These are phyloP conservation scores for Ophiostoma australiae DNA, from an alignment of 2,329 filamentous ascomycete genomes.

Conservation along the genomic window DNA sequence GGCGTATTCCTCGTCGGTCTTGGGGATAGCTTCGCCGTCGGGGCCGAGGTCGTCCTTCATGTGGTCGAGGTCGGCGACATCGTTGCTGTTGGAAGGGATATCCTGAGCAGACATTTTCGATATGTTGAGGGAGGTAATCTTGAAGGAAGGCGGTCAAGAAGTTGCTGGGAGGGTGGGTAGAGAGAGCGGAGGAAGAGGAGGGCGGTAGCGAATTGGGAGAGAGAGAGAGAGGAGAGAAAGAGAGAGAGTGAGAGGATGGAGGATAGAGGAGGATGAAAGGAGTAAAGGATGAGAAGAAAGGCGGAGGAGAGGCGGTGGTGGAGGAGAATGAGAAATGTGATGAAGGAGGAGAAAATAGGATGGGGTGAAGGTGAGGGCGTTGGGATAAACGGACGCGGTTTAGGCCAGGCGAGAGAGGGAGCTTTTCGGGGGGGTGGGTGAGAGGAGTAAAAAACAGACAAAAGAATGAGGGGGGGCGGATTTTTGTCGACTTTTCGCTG, in stretches of 20 bases:
- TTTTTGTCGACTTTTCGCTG: conserved; percentile 14
- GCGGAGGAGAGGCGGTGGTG: neutral
- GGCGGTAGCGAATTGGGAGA: conserved; percentile 10
- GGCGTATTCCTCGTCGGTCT: conserved; percentile 96
- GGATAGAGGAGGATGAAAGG: conserved; percentile 21
- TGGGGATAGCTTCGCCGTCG: conserved; percentile 74
- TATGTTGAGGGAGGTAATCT: conserved; percentile 17
- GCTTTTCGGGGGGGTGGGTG: conserved; percentile 7
- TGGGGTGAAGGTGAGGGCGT: conserved; percentile 27
- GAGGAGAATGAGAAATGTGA: conserved; percentile 27
- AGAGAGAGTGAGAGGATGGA: conserved; percentile 23
- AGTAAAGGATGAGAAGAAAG: no score
- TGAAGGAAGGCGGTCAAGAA: conserved; percentile 24
- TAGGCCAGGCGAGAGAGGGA: neutral
- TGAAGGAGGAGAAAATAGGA: conserved; percentile 22
- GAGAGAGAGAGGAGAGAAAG: neutral
- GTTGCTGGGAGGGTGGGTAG: conserved; percentile 14
- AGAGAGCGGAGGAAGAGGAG: conserved; percentile 13
- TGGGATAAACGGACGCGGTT: conserved; percentile 19
- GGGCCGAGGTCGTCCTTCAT: conserved; percentile 64
- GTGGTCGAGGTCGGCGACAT: conserved; percentile 57
- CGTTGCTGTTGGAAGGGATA: conserved; percentile 53
- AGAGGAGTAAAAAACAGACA: conserved; percentile 15
- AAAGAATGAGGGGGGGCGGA: conserved; percentile 8
- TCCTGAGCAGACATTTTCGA: conserved; percentile 60